Conservation (phyloP, 78 protist species). For the Chrysochromulina tobinii region DNA sequence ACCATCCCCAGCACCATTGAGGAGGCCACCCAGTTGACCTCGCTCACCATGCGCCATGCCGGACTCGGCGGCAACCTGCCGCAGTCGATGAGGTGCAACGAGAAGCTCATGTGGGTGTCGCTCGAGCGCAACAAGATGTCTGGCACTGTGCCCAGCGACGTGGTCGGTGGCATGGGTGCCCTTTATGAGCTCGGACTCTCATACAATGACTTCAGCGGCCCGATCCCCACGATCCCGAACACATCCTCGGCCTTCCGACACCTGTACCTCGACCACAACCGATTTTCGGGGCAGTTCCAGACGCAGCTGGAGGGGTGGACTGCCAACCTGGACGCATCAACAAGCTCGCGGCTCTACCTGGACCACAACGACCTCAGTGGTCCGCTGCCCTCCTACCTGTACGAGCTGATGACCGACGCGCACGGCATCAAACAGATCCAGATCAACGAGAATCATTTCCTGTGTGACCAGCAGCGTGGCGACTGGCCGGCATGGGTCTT, state of each 20-base stretch:
- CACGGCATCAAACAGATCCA: neutral
- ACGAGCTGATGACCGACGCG: neutral
- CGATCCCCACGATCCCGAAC: neutral
- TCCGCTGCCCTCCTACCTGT: neutral
- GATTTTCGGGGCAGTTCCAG: neutral
- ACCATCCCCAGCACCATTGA: neutral
- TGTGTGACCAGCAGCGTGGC: neutral
- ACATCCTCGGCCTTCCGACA: neutral
- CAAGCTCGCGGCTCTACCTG: neutral
- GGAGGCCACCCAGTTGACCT: neutral
- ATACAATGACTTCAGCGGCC: neutral
- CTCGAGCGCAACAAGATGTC: neutral
- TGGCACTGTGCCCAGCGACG: neutral
- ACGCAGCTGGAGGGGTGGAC: neutral
- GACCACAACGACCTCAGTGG: neutral
- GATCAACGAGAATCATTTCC: neutral
- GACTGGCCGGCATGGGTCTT: no score
- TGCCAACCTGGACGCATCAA: neutral
- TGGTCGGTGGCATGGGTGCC: neutral
- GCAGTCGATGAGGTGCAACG: neutral
- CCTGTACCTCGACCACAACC: neutral
- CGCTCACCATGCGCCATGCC: neutral
- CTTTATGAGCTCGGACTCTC: neutral
- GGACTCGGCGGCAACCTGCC: neutral
- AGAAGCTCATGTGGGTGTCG: neutral